Percentiles rank a stretch among this genome's conserved stretches.
Evolutionary conservation across 306 rosid species (phyloP).

Genomic region (Pueraria montana): DNA sequence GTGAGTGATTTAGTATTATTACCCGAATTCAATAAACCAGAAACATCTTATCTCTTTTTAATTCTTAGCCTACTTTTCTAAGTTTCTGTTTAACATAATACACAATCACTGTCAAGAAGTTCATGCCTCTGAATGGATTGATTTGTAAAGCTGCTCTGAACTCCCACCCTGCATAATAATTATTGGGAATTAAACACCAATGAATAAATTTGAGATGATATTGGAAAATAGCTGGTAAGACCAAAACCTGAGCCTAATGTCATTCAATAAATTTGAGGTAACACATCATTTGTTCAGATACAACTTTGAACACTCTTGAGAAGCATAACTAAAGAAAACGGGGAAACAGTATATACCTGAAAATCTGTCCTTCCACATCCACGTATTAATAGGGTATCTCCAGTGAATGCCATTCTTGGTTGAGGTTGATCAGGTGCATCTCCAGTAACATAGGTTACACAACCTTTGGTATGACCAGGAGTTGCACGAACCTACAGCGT

Average conservation of each 20-base stretch:
- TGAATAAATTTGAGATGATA: slow-evolving; percentile 22
- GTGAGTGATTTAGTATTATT: slow-evolving; percentile 10
- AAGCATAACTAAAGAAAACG: slow-evolving; percentile 6
- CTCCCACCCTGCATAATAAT: slow-evolving; percentile 89
- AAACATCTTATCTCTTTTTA: slow-evolving; percentile 29
- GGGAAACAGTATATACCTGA: slow-evolving; percentile 71
- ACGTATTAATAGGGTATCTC: slow-evolving; percentile 85
- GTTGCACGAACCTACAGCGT: slow-evolving; percentile 80
- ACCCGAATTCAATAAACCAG: slow-evolving; percentile 33
- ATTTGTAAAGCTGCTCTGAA: slow-evolving; percentile 84
- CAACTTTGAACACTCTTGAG: slow-evolving; percentile 38
- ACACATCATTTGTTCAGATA: slow-evolving; percentile 8
- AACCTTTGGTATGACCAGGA: slow-evolving; percentile 95
- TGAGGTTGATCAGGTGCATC: slow-evolving; percentile 81
- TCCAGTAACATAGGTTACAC: slow-evolving; percentile 93
- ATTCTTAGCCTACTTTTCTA: neutral
- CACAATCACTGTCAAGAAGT: slow-evolving; percentile 41
- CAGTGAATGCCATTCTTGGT: slow-evolving; percentile 93
- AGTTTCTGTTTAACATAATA: slow-evolving; percentile 25
- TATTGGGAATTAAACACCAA: slow-evolving; percentile 37
- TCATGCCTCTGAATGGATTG: slow-evolving; percentile 95
- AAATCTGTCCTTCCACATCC: slow-evolving; percentile 98
- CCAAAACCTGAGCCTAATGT: neutral
- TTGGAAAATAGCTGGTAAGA: slow-evolving; percentile 17
- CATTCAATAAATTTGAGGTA: slow-evolving; percentile 8